Conservation (phyloP, 2,329 filamentous ascomycete species). For the Aspergillus melleus region DNA sequence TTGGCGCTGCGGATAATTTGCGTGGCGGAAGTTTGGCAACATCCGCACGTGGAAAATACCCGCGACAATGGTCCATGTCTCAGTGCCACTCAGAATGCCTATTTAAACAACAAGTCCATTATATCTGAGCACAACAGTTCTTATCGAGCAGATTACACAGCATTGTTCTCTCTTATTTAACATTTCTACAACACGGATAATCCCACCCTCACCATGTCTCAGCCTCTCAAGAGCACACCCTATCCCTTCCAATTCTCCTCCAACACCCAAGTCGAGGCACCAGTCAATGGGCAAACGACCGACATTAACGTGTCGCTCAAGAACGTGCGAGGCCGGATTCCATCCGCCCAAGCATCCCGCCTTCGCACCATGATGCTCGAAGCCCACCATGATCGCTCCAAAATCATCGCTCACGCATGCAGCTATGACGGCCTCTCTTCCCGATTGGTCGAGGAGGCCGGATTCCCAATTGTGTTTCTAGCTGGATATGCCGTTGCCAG, state of each 20-base stretch:
- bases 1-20: not conserved
- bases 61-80: too few species aligned
- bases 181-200: too few species aligned
- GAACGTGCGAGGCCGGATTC: constrained; percentile 35
- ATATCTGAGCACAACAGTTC: too few species aligned
- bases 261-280: too few species aligned
- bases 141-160: too few species aligned
- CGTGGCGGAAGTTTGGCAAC: too few species aligned
- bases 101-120: too few species aligned
- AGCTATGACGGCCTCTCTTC: constrained; percentile 48
- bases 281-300: not conserved
- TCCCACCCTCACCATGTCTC: not conserved
- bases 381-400: constrained; percentile 41
- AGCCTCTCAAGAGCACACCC: not conserved
- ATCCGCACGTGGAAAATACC: too few species aligned
- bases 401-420: constrained; percentile 48
- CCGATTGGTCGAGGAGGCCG: constrained; percentile 47
- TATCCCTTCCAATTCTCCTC: not conserved
- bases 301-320: constrained; percentile 20
- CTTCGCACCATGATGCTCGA: constrained; percentile 32
- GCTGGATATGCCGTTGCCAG: constrained; percentile 46
- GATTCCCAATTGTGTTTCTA: constrained; percentile 49
- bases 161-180: too few species aligned
- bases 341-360: constrained; percentile 41
- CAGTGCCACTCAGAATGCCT: too few species aligned